Evolutionary conservation across 2,329 filamentous ascomycete species (phyloP).

Genomic region (Neofusicoccum laricinum): DNA sequence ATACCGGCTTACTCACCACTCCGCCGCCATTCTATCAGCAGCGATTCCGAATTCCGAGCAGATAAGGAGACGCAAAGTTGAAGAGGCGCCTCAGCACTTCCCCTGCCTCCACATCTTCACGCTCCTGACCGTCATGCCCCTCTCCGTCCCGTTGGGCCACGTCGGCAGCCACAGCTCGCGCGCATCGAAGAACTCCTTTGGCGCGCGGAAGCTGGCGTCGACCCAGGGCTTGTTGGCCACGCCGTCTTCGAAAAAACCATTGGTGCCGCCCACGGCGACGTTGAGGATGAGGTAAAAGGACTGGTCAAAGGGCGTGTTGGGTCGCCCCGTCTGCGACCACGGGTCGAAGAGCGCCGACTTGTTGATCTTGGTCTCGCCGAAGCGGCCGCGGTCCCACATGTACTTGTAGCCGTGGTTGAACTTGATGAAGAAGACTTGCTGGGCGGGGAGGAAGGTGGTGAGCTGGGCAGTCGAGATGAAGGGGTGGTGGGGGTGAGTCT

Average conservation of each 20-base stretch:
- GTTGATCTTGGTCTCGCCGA: constrained; percentile 33
- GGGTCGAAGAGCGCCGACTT: constrained; percentile 36
- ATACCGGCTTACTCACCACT: too few species aligned
- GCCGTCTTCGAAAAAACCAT: constrained; percentile 16
- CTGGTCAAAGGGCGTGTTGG: constrained; percentile 40
- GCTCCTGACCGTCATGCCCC: constrained; percentile 21
- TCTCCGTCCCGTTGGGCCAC: constrained; percentile 18
- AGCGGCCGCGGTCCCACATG: constrained; percentile 39
- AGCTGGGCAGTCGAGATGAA: not conserved
- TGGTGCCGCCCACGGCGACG: constrained; percentile 24
- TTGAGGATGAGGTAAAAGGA: constrained; percentile 36
- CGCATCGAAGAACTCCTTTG: constrained; percentile 13
- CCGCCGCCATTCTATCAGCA: too few species aligned
- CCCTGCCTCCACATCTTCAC: constrained; percentile 21
- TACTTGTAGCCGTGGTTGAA: constrained; percentile 25
- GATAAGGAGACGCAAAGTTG: too few species aligned
- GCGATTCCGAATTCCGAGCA: too few species aligned
- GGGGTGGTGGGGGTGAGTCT: not conserved
- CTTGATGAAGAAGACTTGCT: constrained; percentile 18
- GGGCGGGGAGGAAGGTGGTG: not conserved
- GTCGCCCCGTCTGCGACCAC: constrained; percentile 33
- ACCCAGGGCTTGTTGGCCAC: constrained; percentile 12
- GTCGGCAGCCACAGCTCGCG: constrained; percentile 10
- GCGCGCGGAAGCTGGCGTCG: constrained; percentile 8
- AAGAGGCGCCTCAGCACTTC: not conserved